Evolutionary conservation across 73 alveolate species (phyloP).

Genomic region (Urostyla sp.): DNA sequence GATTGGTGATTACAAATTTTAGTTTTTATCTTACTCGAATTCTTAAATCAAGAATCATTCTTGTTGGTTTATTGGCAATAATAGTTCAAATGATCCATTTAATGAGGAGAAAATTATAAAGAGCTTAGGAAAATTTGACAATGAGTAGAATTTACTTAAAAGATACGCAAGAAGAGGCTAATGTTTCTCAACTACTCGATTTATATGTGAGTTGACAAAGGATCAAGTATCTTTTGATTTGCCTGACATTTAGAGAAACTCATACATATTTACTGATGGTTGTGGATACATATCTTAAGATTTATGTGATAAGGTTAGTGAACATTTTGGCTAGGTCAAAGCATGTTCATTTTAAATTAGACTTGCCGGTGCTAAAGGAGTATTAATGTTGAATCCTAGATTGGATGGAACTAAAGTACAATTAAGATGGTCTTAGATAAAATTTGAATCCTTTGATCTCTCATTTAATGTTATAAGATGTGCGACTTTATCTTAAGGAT

Average conservation of each 20-base stretch:
- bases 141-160: slow-evolving; percentile 70
- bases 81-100: not conserved
- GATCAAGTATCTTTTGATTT: slow-evolving; percentile 10
- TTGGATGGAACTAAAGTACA: not conserved
- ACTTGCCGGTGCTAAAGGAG: slow-evolving; percentile 81
- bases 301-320: slow-evolving; percentile 49
- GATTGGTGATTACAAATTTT: not conserved
- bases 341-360: slow-evolving; percentile 76
- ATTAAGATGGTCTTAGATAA: slow-evolving; percentile 69
- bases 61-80: slow-evolving; percentile 45
- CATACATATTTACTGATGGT: slow-evolving; percentile 69
- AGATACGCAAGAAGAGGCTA: slow-evolving; percentile 80
- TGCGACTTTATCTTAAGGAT: slow-evolving; percentile 73
- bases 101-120: slow-evolving; percentile 34
- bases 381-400: slow-evolving; percentile 64
- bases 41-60: slow-evolving; percentile 49
- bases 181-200: slow-evolving; percentile 71
- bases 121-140: slow-evolving; percentile 77
- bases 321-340: slow-evolving; percentile 14
- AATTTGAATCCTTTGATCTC: slow-evolving; percentile 63
- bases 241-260: slow-evolving; percentile 68
- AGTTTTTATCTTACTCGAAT: slow-evolving; percentile 45
- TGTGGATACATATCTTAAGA: slow-evolving; percentile 62
- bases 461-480: slow-evolving; percentile 69
- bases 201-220: slow-evolving; percentile 1